phyloP scores from a whole-genome alignment of 106 monocot species.

The Alisma plantagoaquatica region DNA sequence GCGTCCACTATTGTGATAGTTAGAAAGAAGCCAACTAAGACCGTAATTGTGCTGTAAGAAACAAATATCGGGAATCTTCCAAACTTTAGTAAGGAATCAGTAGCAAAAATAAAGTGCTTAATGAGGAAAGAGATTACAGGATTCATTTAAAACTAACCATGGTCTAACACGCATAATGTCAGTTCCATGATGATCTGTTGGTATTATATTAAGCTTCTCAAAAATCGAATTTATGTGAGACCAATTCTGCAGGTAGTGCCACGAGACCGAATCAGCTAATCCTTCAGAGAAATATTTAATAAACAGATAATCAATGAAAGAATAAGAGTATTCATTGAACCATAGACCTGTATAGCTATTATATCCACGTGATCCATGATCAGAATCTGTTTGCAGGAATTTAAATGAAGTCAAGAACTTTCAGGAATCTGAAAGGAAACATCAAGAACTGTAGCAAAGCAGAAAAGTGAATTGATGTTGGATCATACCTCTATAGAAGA shows the following conservation, averaged over 20 bases:
- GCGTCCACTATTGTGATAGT: too few relatives aligned
- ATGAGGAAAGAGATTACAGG: not conserved
- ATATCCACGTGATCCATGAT: conserved; percentile 96
- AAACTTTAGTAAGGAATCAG: too few relatives aligned
- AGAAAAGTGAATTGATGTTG: conserved; percentile 1
- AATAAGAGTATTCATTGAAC: too few relatives aligned
- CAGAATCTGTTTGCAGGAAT: conserved; percentile 43
- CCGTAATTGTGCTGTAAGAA: too few relatives aligned
- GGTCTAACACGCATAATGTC: conserved; percentile 89
- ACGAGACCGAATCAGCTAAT: too few relatives aligned
- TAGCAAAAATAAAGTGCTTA: too few relatives aligned
- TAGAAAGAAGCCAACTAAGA: too few relatives aligned
- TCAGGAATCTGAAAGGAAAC: not conserved
- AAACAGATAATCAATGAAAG: too few relatives aligned
- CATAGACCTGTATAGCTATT: conserved; percentile 79
- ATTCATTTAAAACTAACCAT: conserved; percentile 38
- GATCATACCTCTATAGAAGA: conserved; percentile 88
- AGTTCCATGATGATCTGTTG: conserved; percentile 70
- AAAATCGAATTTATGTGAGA: conserved; percentile 72
- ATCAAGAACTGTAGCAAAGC: not conserved
- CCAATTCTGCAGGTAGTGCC: conserved; percentile 97
- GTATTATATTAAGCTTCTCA: conserved; percentile 64
- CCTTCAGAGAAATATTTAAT: too few relatives aligned
- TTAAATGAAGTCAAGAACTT: not conserved
- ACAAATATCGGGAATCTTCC: too few relatives aligned